These are phyloP conservation scores for Chlorella sp. DNA, from an alignment of 139 green algal genomes.

Conservation along the genomic window DNA sequence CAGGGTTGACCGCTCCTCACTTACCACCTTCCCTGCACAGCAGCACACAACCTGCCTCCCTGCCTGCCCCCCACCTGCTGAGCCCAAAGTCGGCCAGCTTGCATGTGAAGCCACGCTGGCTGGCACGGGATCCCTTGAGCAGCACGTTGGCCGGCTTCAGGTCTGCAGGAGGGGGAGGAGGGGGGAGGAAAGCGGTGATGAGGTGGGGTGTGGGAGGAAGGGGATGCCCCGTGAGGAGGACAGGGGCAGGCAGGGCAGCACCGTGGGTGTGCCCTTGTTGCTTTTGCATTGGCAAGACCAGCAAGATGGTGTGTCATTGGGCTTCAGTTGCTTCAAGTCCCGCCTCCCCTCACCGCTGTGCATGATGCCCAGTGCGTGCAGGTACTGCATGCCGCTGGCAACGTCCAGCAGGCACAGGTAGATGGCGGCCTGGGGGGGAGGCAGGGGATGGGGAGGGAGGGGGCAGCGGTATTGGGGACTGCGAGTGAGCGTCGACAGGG, in stretches of 20 bases:
- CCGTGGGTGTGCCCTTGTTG: background rate
- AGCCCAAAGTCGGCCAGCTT: constrained; percentile 70
- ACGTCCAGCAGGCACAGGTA: constrained; percentile 54
- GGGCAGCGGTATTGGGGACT: too few species aligned
- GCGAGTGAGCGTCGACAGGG: too few species aligned
- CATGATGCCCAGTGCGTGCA: constrained; percentile 56
- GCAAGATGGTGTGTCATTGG: too few species aligned
- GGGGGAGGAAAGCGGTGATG: background rate
- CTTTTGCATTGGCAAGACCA: background rate
- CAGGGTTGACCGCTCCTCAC: too few species aligned
- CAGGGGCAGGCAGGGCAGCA: background rate
- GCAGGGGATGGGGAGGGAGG: background rate
- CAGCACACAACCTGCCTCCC: background rate
- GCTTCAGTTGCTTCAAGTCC: too few species aligned
- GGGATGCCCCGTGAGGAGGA: background rate
- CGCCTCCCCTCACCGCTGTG: constrained; percentile 40
- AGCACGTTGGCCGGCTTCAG: constrained; percentile 73
- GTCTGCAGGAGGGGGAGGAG: constrained; percentile 29
- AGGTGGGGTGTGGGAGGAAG: background rate
- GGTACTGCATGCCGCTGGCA: constrained; percentile 59
- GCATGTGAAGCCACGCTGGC: constrained; percentile 48
- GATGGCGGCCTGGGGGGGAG: constrained; percentile 22
- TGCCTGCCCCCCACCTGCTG: background rate
- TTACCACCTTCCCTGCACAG: background rate
- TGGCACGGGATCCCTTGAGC: constrained; percentile 52